Conservation (phyloP, 306 rosid genomes). For the Quillaja saponaria region DNA sequence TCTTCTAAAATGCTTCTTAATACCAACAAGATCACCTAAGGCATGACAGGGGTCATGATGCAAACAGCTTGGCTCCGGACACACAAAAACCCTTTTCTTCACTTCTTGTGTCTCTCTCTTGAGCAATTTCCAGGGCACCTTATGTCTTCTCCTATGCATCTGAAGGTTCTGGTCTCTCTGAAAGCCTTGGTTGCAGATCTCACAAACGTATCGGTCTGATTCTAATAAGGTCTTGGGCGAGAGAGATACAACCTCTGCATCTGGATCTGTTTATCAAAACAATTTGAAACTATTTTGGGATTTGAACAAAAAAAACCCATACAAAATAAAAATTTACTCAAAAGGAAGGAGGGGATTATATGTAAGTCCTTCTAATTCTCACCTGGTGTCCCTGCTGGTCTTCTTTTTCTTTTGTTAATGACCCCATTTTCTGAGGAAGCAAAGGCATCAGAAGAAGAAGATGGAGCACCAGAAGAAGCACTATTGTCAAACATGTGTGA, state of each 20-base stretch:
- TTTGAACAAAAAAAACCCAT: neutral
- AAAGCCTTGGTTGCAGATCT: slow-evolving; percentile 98
- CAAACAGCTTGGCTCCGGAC: slow-evolving; percentile 82
- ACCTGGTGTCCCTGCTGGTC: slow-evolving; percentile 99
- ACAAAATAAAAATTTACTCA: neutral
- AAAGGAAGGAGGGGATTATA: neutral
- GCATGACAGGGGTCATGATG: slow-evolving; percentile 95
- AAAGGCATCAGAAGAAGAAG: slow-evolving; percentile 47
- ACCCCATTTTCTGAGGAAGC: slow-evolving; percentile 57
- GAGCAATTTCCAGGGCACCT: slow-evolving; percentile 88
- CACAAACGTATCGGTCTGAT: slow-evolving; percentile 90
- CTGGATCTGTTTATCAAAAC: slow-evolving; percentile 59
- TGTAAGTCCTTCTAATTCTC: neutral
- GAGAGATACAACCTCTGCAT: slow-evolving; percentile 89
- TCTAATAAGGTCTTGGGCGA: slow-evolving; percentile 85
- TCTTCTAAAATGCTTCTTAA: slow-evolving; percentile 85
- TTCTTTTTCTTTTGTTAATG: slow-evolving; percentile 72
- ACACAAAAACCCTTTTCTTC: slow-evolving; percentile 82
- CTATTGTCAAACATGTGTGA: slow-evolving; percentile 64
- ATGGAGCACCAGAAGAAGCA: slow-evolving; percentile 42
- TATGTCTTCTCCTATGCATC: slow-evolving; percentile 92
- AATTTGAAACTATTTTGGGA: neutral
- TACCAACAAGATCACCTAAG: slow-evolving; percentile 92
- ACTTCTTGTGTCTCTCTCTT: slow-evolving; percentile 64
- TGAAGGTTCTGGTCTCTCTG: slow-evolving; percentile 98